Conservation (phyloP, 2,329 filamentous ascomycete species). For the Penicillium nordicum region DNA sequence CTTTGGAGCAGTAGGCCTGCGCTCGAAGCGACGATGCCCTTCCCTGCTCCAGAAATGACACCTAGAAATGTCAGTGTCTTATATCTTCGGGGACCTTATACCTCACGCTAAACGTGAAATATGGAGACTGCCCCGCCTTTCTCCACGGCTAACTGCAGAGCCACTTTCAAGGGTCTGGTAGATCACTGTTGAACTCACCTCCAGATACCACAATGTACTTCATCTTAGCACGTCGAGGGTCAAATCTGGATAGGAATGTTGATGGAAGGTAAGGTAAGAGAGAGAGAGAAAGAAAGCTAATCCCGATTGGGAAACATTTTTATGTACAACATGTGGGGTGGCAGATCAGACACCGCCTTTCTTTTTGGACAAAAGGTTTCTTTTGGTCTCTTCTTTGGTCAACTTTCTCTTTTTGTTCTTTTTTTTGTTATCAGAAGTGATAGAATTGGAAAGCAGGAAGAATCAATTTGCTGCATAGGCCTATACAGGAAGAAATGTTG, state of each 20-base stretch:
- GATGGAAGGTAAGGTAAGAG: not conserved
- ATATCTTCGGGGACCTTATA: not conserved
- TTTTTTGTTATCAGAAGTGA: not conserved
- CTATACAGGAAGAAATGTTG: too few relatives aligned
- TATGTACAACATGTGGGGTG: not conserved
- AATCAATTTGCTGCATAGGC: too few relatives aligned
- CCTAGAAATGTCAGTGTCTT: slow-evolving; percentile 25
- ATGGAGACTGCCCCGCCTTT: slow-evolving; percentile 2
- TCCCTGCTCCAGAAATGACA: slow-evolving; percentile 52
- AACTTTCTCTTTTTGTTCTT: not conserved
- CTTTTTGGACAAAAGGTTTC: not conserved
- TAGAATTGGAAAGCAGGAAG: too few relatives aligned
- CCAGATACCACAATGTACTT: slow-evolving; percentile 79
- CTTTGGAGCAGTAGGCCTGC: slow-evolving; percentile 32
- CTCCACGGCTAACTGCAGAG: not conserved
- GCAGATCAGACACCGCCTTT: not conserved
- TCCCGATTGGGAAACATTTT: not conserved
- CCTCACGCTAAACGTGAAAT: not conserved
- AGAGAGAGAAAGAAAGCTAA: not conserved
- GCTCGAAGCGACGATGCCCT: slow-evolving; percentile 63
- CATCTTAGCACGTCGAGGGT: slow-evolving; percentile 50
- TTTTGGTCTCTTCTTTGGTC: not conserved
- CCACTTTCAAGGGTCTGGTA: not conserved
- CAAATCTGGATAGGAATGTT: not conserved
- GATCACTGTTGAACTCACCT: slow-evolving; percentile 50